Percentiles rank a stretch among this genome's conserved stretches.
Evolutionary conservation across 2,329 filamentous ascomycete species (phyloP).

Genomic region (Xylaria multiplex): DNA sequence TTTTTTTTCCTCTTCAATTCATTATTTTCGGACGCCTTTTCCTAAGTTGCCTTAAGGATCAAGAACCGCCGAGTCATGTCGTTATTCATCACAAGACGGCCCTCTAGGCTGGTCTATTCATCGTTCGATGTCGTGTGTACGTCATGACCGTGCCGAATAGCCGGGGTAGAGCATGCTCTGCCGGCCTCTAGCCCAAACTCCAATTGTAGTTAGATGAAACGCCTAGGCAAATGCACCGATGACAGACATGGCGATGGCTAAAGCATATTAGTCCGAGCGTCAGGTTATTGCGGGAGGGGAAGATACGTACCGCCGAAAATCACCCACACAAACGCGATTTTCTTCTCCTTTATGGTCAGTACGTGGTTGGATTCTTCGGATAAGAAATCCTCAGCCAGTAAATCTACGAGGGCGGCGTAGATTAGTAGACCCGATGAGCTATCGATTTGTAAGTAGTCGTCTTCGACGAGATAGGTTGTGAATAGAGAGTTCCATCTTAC

Average conservation of each 20-base stretch:
- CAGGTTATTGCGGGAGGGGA: not conserved
- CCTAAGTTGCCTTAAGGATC: not conserved
- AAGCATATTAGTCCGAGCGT: slow-evolving; percentile 23
- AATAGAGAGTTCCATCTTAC: slow-evolving; percentile 50
- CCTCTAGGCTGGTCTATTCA: not conserved
- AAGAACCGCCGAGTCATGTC: not conserved
- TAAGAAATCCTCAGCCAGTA: slow-evolving; percentile 72
- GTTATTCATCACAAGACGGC: slow-evolving; percentile 8
- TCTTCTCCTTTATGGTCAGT: slow-evolving; percentile 64
- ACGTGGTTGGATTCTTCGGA: slow-evolving; percentile 64
- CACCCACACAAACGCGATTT: slow-evolving; percentile 62
- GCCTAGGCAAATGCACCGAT: slow-evolving; percentile 58
- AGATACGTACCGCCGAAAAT: slow-evolving; percentile 59
- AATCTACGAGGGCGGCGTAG: slow-evolving; percentile 71
- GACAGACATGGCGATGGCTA: slow-evolving; percentile 58
- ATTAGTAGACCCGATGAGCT: slow-evolving; percentile 69
- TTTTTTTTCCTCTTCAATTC: not conserved
- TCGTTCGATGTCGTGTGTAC: not conserved
- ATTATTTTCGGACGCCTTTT: not conserved
- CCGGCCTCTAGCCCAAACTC: not conserved
- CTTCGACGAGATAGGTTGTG: not conserved
- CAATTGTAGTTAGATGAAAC: slow-evolving; percentile 3
- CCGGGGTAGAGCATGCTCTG: not conserved
- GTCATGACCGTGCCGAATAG: not conserved
- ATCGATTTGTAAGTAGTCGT: slow-evolving; percentile 9